A percentile compares a stretch with the other conserved stretches of the same genome.
Conservation (phyloP, 192 early-diverging fungal genomes). For the Coemansia sp. region DNA sequence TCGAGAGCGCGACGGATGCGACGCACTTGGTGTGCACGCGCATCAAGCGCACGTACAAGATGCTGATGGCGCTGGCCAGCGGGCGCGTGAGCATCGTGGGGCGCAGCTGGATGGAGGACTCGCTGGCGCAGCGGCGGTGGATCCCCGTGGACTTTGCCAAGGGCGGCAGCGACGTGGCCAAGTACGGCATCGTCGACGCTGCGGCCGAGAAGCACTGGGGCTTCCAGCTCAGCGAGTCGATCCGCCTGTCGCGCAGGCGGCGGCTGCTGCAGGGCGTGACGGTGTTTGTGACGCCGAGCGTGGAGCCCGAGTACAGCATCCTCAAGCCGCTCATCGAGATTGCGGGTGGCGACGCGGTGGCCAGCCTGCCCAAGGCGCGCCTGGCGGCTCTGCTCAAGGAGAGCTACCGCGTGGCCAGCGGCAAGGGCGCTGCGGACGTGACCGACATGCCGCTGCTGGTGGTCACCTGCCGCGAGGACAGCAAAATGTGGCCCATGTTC, state of each 20-base stretch:
- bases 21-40: conserved; percentile 60
- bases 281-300: conserved; percentile 35
- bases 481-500: conserved; percentile 34
- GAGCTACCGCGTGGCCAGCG: conserved; percentile 8
- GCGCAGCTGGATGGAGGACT: conserved; percentile 36
- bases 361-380: conserved; percentile 8
- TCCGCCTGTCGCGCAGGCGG: conserved; percentile 17
- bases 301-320: conserved; percentile 18
- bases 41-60: conserved; percentile 61
- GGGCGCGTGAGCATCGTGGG: conserved; percentile 33
- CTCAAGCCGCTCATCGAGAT: conserved; percentile 38
- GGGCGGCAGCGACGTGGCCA: conserved; percentile 1
- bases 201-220: conserved; percentile 30
- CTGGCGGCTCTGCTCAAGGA: conserved; percentile 24
- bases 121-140: conserved; percentile 33
- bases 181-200: conserved; percentile 22
- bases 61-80: conserved; percentile 41
- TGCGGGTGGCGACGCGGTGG: conserved; percentile 37
- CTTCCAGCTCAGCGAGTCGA: conserved; percentile 24
- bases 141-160: conserved; percentile 14
- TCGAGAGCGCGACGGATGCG: conserved; percentile 44
- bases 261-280: conserved; percentile 39
- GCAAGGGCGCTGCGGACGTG: conserved; percentile 2
- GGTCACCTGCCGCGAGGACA: conserved; percentile 34
- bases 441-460: conserved; percentile 36